Conservation (phyloP, 2,329 filamentous ascomycete species). For the Clathrospora elynae region DNA sequence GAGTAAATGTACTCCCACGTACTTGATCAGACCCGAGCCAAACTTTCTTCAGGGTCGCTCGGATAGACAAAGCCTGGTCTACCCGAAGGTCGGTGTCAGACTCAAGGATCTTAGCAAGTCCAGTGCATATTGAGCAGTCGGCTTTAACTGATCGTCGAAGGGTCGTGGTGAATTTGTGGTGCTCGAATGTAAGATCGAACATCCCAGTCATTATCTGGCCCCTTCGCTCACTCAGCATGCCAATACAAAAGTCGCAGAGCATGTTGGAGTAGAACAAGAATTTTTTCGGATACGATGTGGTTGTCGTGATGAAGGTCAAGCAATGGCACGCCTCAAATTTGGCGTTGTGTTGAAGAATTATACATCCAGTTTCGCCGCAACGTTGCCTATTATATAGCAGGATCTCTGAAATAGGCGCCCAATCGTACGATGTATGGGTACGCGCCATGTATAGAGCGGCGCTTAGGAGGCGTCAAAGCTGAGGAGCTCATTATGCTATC, state of each 20-base stretch:
- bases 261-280: no score
- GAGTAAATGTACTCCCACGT: background rate
- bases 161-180: slow-evolving; percentile 9
- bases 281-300: no score
- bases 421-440: no score
- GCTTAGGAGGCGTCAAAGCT: no score
- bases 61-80: slow-evolving; percentile 1
- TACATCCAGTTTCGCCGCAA: no score
- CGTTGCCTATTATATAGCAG: no score
- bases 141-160: slow-evolving; percentile 8
- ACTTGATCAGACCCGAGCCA: background rate
- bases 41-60: background rate
- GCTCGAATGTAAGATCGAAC: slow-evolving; percentile 10
- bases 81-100: slow-evolving; percentile 1
- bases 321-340: no score
- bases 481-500: no score
- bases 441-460: no score
- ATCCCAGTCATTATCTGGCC: slow-evolving; percentile 5
- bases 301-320: no score
- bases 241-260: slow-evolving; percentile 17
- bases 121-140: slow-evolving; percentile 18
- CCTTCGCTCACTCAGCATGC: slow-evolving; percentile 12
- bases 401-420: no score
- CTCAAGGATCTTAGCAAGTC: slow-evolving; percentile 5
- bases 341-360: no score